Base-by-base conservation (phyloP, 345 rosid species). In the Mallotus nudiflorus region DNA sequence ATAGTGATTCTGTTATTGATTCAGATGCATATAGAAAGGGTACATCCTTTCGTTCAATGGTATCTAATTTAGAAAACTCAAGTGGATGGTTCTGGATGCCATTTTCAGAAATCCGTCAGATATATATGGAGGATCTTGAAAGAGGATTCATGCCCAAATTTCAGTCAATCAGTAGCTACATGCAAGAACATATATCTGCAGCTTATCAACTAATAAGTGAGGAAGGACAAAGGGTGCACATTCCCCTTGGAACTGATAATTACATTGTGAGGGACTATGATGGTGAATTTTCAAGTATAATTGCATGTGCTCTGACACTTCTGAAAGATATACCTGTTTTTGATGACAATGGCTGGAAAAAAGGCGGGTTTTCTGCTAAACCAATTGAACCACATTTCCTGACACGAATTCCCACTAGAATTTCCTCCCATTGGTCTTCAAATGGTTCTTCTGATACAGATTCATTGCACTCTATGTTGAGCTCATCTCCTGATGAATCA, bases 81-180 rank as follows among this genome's bases (percentile, higher is more conserved):
- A 66, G 68, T 61, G 94, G 86, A 72, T 92, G 99, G 97, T 89
- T 85, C 80, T 96, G 97, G 98, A 86, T 55, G 81, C 88, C 96
- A 24, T 91, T 88, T 62, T 70, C 87, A 70, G 91, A 96, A 72
- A 83, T 92, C 72, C 88, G 73, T 55, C 77, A 74, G 66, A 85
- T 78, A 42, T 82, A 79, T 66, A 62, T 81, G 75, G 86, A 76
- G 22, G 89, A 89, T 76, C 78, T 95, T 78, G 82, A 55, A 76
- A 80, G 85, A 78, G 90, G 89, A 57, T 83, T 65, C 82, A 71
- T 73, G 76, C 86, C 91, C 28, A 88, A 77, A 62, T 85, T 76
- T 71, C 89, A 85, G 74, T 72, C 77, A 59, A 57, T 74, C 28
- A 75, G 83, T 78, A 77, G 69, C 76, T 78, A 69, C 22, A 70